Evolutionary conservation across 768 basidiomycete species (phyloP).

Genomic region (Naganishia antarctica): DNA sequence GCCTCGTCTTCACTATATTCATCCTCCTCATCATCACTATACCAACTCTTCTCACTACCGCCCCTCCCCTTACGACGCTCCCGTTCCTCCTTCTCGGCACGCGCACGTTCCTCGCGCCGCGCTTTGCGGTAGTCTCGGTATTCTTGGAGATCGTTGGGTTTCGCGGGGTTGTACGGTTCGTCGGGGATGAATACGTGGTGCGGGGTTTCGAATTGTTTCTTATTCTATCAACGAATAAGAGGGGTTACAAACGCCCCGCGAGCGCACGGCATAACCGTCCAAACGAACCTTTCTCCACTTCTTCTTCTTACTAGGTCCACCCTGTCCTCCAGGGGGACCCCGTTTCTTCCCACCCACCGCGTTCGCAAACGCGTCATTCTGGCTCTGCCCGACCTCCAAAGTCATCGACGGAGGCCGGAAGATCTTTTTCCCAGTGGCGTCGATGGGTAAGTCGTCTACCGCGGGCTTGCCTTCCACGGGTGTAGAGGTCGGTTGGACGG

Average conservation of each 20-base stretch:
- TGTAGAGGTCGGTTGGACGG: too few species aligned
- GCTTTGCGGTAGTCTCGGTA: constrained; percentile 44
- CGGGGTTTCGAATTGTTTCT: constrained; percentile 33
- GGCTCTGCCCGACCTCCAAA: too few species aligned
- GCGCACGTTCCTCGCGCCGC: constrained; percentile 37
- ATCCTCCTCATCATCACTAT: constrained; percentile 46
- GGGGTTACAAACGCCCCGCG: too few species aligned
- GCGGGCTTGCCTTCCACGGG: too few species aligned
- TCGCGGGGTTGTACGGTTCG: constrained; percentile 47
- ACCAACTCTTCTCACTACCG: constrained; percentile 35
- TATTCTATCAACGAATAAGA: constrained; percentile 31
- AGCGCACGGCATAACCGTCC: too few species aligned
- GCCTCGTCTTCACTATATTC: constrained; percentile 28
- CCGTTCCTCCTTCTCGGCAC: constrained; percentile 32
- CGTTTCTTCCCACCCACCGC: constrained; percentile 27
- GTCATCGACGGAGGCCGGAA: constrained; percentile 47
- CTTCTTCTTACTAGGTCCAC: constrained; percentile 34
- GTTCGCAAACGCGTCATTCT: constrained; percentile 2
- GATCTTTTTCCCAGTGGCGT: constrained; percentile 36
- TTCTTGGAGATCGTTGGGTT: constrained; percentile 47
- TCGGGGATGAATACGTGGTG: constrained; percentile 41
- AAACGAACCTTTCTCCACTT: constrained; percentile 44
- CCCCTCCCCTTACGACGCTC: constrained; percentile 34
- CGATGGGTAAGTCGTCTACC: constrained; percentile 30
- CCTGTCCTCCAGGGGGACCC: constrained; percentile 12